Conservation (phyloP, 192 early-diverging fungal genomes). For the Borealophlyctis nickersoniae region DNA sequence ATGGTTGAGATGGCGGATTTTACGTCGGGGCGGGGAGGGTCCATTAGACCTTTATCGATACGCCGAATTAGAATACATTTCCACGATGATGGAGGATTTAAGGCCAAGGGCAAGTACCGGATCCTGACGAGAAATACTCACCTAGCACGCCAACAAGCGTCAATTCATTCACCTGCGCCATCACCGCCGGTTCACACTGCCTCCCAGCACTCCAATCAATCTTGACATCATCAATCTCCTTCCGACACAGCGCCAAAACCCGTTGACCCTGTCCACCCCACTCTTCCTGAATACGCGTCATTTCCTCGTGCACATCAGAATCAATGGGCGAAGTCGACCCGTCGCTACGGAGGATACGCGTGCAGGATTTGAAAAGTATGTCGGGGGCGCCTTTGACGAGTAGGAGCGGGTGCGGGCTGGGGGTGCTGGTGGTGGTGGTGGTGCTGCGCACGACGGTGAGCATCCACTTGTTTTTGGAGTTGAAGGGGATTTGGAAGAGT, state of each 20-base stretch:
- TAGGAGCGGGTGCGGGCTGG: slow-evolving; percentile 39
- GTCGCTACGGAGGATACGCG: slow-evolving; percentile 61
- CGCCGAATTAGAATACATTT: no score
- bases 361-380: slow-evolving; percentile 60
- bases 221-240: slow-evolving; percentile 13
- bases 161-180: slow-evolving; percentile 35
- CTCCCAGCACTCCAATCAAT: neutral
- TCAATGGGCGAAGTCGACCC: slow-evolving; percentile 33
- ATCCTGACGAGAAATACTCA: no score
- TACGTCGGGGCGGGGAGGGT: slow-evolving; percentile 76
- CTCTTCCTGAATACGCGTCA: slow-evolving; percentile 54
- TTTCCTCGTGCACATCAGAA: slow-evolving; percentile 47
- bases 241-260: slow-evolving; percentile 77
- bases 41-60: no score
- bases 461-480: slow-evolving; percentile 86
- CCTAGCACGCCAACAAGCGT: no score
- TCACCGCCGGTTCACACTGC: slow-evolving; percentile 5
- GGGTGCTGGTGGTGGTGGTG: slow-evolving; percentile 32
- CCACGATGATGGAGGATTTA: no score
- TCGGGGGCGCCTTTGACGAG: slow-evolving; percentile 81
- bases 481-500: slow-evolving; percentile 91
- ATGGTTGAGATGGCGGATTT: slow-evolving; percentile 53
- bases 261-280: slow-evolving; percentile 75
- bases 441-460: slow-evolving; percentile 74
- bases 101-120: no score